Percentiles rank a stretch among this genome's conserved stretches.
Conservation (phyloP, 108 stramenopile species). For the Cyclotella choctawhatcheeana region DNA sequence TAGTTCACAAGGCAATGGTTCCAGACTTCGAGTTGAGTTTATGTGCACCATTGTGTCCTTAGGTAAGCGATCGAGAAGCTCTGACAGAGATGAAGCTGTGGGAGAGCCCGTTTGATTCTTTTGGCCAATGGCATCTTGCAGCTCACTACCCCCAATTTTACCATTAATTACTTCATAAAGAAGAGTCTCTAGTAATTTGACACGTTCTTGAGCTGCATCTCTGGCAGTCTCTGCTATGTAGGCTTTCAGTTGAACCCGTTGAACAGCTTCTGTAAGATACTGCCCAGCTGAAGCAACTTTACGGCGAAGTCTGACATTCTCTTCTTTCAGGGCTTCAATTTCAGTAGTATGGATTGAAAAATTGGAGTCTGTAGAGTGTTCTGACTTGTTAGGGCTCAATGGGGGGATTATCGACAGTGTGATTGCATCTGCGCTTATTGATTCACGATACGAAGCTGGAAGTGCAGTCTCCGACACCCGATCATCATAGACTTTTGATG, state of each 20-base stretch:
- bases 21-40: neutral
- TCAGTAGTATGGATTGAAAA: slow-evolving; percentile 1
- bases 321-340: slow-evolving; percentile 20
- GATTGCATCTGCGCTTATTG: neutral
- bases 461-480: slow-evolving; percentile 38
- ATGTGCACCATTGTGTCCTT: neutral
- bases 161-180: slow-evolving; percentile 9
- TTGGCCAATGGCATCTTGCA: neutral
- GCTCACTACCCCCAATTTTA: neutral
- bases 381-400: neutral
- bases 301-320: slow-evolving; percentile 25
- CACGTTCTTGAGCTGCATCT: slow-evolving; percentile 36
- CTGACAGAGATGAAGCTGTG: neutral
- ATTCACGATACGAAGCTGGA: neutral
- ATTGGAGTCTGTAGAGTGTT: slow-evolving; percentile 5
- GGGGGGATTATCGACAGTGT: neutral
- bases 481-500: slow-evolving; percentile 32
- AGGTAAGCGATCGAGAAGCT: neutral
- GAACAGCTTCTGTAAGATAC: slow-evolving; percentile 34
- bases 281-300: slow-evolving; percentile 15
- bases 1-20: neutral
- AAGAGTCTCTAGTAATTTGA: slow-evolving; percentile 27
- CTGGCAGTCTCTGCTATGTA: slow-evolving; percentile 49
- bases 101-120: neutral
- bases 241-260: slow-evolving; percentile 46